Base-by-base conservation (phyloP, 352 stramenopile species). In the Phytophthora megakarya region DNA sequence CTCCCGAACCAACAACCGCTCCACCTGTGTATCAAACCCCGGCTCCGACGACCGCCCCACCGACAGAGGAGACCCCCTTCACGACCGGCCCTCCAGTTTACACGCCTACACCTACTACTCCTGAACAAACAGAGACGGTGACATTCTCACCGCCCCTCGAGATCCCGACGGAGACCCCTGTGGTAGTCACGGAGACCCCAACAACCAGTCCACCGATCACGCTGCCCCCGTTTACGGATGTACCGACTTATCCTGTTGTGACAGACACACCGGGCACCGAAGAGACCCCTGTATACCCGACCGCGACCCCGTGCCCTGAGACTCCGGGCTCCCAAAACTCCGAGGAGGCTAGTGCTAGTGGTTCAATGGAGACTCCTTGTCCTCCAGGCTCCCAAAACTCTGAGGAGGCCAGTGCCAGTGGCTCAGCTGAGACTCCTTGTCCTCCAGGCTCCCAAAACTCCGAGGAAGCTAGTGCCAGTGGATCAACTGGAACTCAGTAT, bases 141-240 rank as follows among this genome's bases (percentile, higher is more conserved):
- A 67, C 50, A 6, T 62, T 46, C 22, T 52, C 50, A 10, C 50
- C 49, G 38, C 42, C 33, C 5, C 43, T 67, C 26, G 18, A 33
- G 38, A 68, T 68, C 30, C 51, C 53, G 16, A 68, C 51, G 0
- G 49, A 61, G 18, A 38, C 30, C 3, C 48, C 58, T 9, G 58
- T 44, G n/a, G n/a, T n/a, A n/a, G n/a, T n/a, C n/a, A 65, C 56
- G 18, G 56, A 65, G 16, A 13, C 56, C 2, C 57, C 58, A 12
- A 53, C 26, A 3, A 65, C 33, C 1, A 9, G 30, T 15, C 21
- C 48, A 23, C 48, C 48, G 21, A 23, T 16, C n/a, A 58, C 49
- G n/a, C 25, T 15, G 11, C 16, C 22, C 5, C 26, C 52, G 21
- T 46, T 25, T 10, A 64, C 56, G 13, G 45, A 57, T n/a, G 44